Evolutionary conservation across 495 filamentous ascomycete genomes (phyloP).

Genomic region (Neurospora sublineolata): DNA sequence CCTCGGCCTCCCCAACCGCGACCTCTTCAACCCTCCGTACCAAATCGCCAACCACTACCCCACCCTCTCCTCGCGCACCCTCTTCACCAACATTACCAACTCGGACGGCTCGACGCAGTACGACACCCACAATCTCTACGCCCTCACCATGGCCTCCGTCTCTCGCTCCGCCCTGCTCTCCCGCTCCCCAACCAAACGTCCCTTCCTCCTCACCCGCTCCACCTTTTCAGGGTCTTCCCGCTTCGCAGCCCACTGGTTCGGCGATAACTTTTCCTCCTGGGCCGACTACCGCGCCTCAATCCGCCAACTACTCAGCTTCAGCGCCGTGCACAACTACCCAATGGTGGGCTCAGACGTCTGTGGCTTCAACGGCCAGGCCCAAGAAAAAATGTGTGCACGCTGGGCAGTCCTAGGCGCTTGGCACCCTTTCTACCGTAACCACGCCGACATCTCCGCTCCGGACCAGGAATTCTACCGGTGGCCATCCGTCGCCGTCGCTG

Average conservation of each 20-base stretch:
- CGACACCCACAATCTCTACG: slow-evolving; percentile 79
- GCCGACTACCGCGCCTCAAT: slow-evolving; percentile 61
- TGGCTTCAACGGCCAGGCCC: slow-evolving; percentile 60
- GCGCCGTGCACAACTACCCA: slow-evolving; percentile 67
- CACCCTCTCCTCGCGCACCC: slow-evolving; percentile 54
- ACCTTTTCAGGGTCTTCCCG: slow-evolving; percentile 49
- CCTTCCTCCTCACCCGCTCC: slow-evolving; percentile 60
- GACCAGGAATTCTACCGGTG: slow-evolving; percentile 76
- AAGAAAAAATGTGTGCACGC: slow-evolving; percentile 66
- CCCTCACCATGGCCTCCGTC: slow-evolving; percentile 65
- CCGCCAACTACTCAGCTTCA: slow-evolving; percentile 57
- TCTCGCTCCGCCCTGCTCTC: slow-evolving; percentile 54
- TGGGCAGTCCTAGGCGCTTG: slow-evolving; percentile 76
- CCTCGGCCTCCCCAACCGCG: slow-evolving; percentile 46
- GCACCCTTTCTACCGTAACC: slow-evolving; percentile 77
- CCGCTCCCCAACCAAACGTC: slow-evolving; percentile 51
- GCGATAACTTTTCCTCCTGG: slow-evolving; percentile 73
- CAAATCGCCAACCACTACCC: slow-evolving; percentile 58
- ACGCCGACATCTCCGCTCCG: slow-evolving; percentile 41
- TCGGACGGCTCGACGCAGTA: slow-evolving; percentile 59
- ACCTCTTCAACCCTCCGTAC: slow-evolving; percentile 63
- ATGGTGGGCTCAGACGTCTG: slow-evolving; percentile 80
- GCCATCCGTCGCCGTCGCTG: slow-evolving; percentile 48
- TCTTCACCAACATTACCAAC: slow-evolving; percentile 65
- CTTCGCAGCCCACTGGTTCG: slow-evolving; percentile 78